Base-by-base conservation (phyloP, 2,329 filamentous ascomycete genomes). In the Venturia oleaginea region DNA sequence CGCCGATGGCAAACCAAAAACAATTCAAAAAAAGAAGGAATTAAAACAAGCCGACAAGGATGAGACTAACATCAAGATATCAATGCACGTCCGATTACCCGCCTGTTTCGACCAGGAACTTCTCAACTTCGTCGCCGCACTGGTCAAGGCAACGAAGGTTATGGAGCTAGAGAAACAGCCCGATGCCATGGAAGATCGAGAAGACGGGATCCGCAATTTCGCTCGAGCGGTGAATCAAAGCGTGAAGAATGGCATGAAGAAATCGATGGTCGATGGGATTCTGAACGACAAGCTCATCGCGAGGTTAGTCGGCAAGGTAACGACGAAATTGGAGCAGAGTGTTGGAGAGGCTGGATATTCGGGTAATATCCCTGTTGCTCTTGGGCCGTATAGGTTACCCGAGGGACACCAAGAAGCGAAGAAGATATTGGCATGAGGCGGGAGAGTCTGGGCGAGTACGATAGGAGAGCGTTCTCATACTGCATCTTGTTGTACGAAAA, bases 81-180 rank as follows among this genome's bases (percentile, higher is more conserved):
- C 75, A 42, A 77, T 79, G 0, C 81, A 83, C 65, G 80, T 74
- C 4, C 76, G 77, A 51, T 71, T 84, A 1, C 82, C 82, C 0
- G 79, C 79, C 1, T 71, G 74, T 3, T 81, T 83, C 66, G 76
- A 82, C 65, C 81, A 83, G 66, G 76, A 78, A 24, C 72, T 84
- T 4, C 77, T 84, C 62, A 79, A 82, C 67, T 84, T 83, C 70
- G 72, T 79, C n/a, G 81, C 81, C 1, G 80, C 81, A 0, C 72
- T 83, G 0, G 77, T 83, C n/a, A 84, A 84, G 68, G 81, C 81
- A 0, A 83, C 78, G n/a, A 84, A 84, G 67, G 76, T 84, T 43
- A 80, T 83, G 57, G 81, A 84, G 67, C 72, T 79, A 32, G 80
- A 83, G 68, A 81, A 78, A 65, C 76, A 77, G 24, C 72, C 75